Base-by-base conservation (phyloP, 805 yeast genomes). In the Wickerhamia fluorescens region DNA sequence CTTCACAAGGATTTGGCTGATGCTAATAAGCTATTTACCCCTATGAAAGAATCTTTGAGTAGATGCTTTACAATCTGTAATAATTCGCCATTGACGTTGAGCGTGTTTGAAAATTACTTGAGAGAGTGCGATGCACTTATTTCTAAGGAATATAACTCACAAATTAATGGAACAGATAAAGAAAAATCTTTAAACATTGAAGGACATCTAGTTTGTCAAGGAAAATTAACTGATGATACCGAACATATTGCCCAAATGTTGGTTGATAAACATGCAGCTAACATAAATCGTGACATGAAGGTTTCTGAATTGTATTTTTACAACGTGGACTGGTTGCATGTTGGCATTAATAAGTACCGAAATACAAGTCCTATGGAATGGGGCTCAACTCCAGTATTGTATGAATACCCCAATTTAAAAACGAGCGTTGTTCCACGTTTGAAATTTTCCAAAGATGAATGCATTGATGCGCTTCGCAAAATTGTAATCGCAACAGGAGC, bases 261-360 rank as follows among this genome's bases (percentile, higher is more conserved):
- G 7, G 51, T 77, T 29, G 69, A 66, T 5, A 62, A 67, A n/a
- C 75, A 68, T 44, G 49, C 62, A 10, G 56, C 58, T 9, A 53
- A 56, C 24, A 51, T 68, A 11, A 49, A 53, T 16, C 61, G 71
- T 5, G 72, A 66, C 15, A 57, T 68, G 15, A 67, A 72, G 37
- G 55, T 70, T 1, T 64, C 78, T 2, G 71, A 67, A 6, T 42
- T 86, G 16, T 79, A 71, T 42, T 74, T 77, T 37, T 73, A 77
- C 44, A 75, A 80, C 40, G 74, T 76, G 1, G 61, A 64, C 16
- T 83, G 94, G 94, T 57, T 83, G 11, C 64, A 67, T 41, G 53
- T 39, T 25, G 60, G 65, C n/a, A 35, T 53, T 10, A 40, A 18
- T 18, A n/a, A n/a, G n/a, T 18, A 10, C 9, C 20, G 20, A 18